These are phyloP conservation scores for Dictyostelium discoideum DNA, from an alignment of 78 protist genomes.

Conservation along the genomic window dicty_2.7 NC_007089.4:603001-603500, in stretches of 20 bases:
- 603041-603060: constrained; percentile 38
- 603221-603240: constrained; percentile 94
- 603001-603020: too few relatives aligned
- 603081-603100: constrained; percentile 58
- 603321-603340: constrained; percentile 35
- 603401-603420: background rate
- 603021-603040: constrained; percentile 29
- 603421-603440: constrained; percentile 96
- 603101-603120: constrained; percentile 88
- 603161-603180: constrained; percentile 95
- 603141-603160: constrained; percentile 94
- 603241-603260: constrained; percentile 96
- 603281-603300: constrained; percentile 98
- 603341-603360: constrained; percentile 97
- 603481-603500: constrained; percentile 94
- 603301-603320: constrained; percentile 79
- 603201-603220: constrained; percentile 85
- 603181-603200: constrained; percentile 99
- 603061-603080: constrained; percentile 64
- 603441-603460: constrained; percentile 94
- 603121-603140: constrained; percentile 99
- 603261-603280: constrained; percentile 99
- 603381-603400: constrained; percentile 78
- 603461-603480: constrained; percentile 90
- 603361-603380: constrained; percentile 92